These are phyloP conservation scores for Colletotrichum plurivorum DNA, from an alignment of 2,329 filamentous ascomycete genomes.

Conservation along the genomic window DNA sequence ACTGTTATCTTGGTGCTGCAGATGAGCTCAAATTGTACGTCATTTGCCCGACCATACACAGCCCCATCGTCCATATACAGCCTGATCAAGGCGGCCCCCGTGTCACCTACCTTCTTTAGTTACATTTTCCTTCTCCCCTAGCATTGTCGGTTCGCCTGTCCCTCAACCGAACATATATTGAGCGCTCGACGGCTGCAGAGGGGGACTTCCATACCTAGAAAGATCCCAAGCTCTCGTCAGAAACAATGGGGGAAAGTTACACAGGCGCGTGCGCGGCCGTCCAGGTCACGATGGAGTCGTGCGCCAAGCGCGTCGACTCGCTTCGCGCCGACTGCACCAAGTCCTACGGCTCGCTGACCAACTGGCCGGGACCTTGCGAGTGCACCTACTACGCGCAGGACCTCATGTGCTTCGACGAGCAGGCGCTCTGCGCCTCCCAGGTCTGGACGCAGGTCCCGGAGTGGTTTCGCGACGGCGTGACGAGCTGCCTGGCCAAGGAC, in stretches of 20 bases:
- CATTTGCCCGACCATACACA: no score
- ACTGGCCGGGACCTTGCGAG: background rate
- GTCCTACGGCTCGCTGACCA: background rate
- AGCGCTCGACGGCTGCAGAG: no score
- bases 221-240: background rate
- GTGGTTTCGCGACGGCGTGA: conserved; percentile 1
- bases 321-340: background rate
- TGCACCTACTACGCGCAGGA: background rate
- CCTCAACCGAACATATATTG: no score
- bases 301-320: background rate
- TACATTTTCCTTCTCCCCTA: no score
- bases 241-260: background rate
- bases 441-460: background rate
- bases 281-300: background rate
- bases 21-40: no score
- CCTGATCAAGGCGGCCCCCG: no score
- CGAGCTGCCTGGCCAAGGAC: background rate
- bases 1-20: no score
- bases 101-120: no score
- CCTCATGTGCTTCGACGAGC: conserved; percentile 3
- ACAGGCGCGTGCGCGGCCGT: background rate
- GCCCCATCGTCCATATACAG: no score
- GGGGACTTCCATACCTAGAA: no score
- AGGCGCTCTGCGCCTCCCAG: background rate
- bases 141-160: no score